Percentiles rank a stretch among this genome's conserved stretches.
Conservation (phyloP, 1,284 basidiomycete species). For the Mixia osmundae region DNA sequence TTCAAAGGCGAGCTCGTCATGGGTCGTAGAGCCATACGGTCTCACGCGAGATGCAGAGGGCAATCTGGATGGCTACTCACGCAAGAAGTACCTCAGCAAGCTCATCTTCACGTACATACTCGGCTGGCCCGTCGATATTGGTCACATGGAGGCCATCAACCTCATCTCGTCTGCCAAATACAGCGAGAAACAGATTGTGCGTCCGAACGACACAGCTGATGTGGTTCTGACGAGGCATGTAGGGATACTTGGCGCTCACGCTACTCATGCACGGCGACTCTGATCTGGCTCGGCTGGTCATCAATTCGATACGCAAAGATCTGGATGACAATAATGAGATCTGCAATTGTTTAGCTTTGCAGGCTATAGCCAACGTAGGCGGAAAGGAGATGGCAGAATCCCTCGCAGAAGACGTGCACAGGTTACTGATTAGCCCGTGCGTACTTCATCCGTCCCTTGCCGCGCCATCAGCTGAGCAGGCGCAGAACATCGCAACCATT, state of each 20-base stretch:
- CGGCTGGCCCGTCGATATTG: slow-evolving; percentile 94
- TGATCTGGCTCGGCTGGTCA: slow-evolving; percentile 78
- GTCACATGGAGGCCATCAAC: slow-evolving; percentile 98
- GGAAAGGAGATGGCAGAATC: slow-evolving; percentile 97
- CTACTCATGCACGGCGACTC: slow-evolving; percentile 96
- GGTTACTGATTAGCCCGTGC: slow-evolving; percentile 82
- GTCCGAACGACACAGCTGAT: slow-evolving; percentile 18
- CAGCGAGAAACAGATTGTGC: slow-evolving; percentile 95
- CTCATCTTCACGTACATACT: slow-evolving; percentile 98
- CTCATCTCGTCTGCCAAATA: slow-evolving; percentile 88
- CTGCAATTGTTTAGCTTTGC: slow-evolving; percentile 85
- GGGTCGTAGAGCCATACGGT: background rate
- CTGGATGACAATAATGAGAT: slow-evolving; percentile 84
- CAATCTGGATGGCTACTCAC: slow-evolving; percentile 91
- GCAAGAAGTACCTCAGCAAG: slow-evolving; percentile 78
- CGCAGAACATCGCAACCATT: slow-evolving; percentile 72
- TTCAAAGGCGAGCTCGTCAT: slow-evolving; percentile 49
- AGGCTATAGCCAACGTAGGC: slow-evolving; percentile 95
- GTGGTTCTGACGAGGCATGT: slow-evolving; percentile 1
- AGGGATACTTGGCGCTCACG: slow-evolving; percentile 95
- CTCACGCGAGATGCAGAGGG: slow-evolving; percentile 38
- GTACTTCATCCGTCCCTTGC: slow-evolving; percentile 19
- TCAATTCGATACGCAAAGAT: slow-evolving; percentile 96
- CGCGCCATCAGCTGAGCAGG: background rate
- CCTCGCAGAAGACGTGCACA: slow-evolving; percentile 74